Conservation (phyloP, 2,329 filamentous ascomycete species). For the Macrophomina tecta region DNA sequence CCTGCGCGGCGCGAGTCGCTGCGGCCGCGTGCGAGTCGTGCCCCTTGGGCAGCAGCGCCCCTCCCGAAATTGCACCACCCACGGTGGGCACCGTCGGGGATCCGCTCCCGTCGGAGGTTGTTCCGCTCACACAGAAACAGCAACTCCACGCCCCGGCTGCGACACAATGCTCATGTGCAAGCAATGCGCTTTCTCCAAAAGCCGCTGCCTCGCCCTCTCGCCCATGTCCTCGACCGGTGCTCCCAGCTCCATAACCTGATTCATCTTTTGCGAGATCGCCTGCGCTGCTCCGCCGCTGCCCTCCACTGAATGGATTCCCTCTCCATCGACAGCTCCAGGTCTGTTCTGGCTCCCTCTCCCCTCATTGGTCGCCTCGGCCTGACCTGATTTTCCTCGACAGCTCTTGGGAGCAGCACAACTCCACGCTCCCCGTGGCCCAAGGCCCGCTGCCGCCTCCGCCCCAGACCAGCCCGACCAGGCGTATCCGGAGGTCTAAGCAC, state of each 20-base stretch:
- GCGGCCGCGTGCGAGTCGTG: not conserved
- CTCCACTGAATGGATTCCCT: conserved; percentile 5
- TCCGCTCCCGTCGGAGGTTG: not conserved
- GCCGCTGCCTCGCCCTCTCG: not conserved
- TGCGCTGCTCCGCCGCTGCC: not conserved
- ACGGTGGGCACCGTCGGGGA: not conserved
- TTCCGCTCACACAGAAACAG: not conserved
- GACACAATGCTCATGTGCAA: not conserved
- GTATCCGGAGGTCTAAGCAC: not conserved
- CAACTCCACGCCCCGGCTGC: conserved; percentile 5
- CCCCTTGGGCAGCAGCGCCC: conserved; percentile 15
- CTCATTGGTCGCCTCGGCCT: conserved; percentile 11
- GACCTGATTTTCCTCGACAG: conserved; percentile 11
- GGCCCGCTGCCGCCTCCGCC: conserved; percentile 17
- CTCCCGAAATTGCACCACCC: not conserved
- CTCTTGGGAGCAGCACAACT: conserved; percentile 2
- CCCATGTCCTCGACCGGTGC: conserved; percentile 8
- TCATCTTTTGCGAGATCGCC: conserved; percentile 10
- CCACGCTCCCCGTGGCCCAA: conserved; percentile 12
- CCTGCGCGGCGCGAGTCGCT: not conserved
- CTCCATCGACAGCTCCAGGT: conserved; percentile 20
- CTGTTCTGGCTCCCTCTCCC: not conserved
- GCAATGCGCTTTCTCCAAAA: conserved; percentile 3
- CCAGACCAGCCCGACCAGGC: not conserved
- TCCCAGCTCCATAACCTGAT: not conserved